Conservation (phyloP, 2,329 filamentous ascomycete species). For the Paecilomyces sp. region DNA sequence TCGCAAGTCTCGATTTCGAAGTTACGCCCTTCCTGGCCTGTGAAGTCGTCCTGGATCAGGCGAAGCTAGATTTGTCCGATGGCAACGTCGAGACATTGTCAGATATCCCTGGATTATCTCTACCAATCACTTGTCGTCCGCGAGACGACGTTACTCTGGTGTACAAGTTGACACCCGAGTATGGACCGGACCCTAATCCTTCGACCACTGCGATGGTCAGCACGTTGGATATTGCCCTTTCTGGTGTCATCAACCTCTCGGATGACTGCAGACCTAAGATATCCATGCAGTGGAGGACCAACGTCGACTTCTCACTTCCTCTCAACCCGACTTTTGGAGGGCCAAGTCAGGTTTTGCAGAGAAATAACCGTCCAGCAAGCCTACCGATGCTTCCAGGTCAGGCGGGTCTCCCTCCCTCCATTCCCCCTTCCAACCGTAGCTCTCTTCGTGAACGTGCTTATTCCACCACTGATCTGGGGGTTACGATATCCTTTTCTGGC, state of each 20-base stretch:
- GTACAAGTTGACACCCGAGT: conserved; percentile 44
- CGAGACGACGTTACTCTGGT: conserved; percentile 52
- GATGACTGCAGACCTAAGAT: conserved; percentile 37
- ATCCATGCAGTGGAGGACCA: conserved; percentile 42
- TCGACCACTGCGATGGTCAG: conserved; percentile 32
- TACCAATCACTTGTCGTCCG: conserved; percentile 39
- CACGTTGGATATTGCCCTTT: conserved; percentile 42
- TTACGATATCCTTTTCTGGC: conserved; percentile 51
- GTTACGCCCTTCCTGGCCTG: conserved; percentile 46
- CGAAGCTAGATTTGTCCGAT: conserved; percentile 40
- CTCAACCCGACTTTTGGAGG: conserved; percentile 41
- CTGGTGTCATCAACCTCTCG: conserved; percentile 32
- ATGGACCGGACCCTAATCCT: conserved; percentile 26
- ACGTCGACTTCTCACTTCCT: conserved; percentile 42
- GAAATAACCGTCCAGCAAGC: conserved; percentile 38
- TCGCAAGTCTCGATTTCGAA: conserved; percentile 51
- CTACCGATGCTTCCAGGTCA: conserved; percentile 27
- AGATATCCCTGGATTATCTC: conserved; percentile 22
- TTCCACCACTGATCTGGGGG: conserved; percentile 34
- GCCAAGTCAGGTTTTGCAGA: conserved; percentile 39
- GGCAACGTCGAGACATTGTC: conserved; percentile 41
- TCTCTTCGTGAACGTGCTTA: conserved; percentile 31
- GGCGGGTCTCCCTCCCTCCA: conserved; percentile 8
- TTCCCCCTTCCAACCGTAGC: conserved; percentile 19
- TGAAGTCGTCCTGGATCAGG: conserved; percentile 42